A percentile compares a stretch with the other conserved stretches of the same genome.
Evolutionary conservation across 208 protist genomes (phyloP).

Genomic region (Tritrichomonas musculus): DNA sequence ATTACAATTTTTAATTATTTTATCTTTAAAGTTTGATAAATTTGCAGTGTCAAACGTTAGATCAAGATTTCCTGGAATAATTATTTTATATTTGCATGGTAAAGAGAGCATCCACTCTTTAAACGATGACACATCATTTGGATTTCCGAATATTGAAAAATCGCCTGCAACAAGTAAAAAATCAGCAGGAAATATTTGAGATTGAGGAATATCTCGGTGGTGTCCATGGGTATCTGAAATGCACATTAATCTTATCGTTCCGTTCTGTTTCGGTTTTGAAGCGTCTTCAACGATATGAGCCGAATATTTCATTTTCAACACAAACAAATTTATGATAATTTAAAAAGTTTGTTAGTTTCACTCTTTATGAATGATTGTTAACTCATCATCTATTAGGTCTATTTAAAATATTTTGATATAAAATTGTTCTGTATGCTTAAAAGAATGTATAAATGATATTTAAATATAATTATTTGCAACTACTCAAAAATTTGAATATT

Average conservation of each 20-base stretch:
- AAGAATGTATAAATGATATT: too few relatives aligned
- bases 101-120: background rate
- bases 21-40: background rate
- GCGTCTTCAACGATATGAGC: background rate
- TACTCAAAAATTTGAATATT: too few relatives aligned
- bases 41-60: background rate
- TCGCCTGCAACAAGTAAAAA: background rate
- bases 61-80: slow-evolving; percentile 31
- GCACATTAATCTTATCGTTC: background rate
- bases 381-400: too few relatives aligned
- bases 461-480: too few relatives aligned
- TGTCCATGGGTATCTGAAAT: background rate
- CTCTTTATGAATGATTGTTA: too few relatives aligned
- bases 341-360: too few relatives aligned
- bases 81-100: background rate
- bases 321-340: too few relatives aligned
- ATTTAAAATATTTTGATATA: too few relatives aligned
- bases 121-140: background rate
- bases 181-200: background rate
- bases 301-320: too few relatives aligned
- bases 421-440: too few relatives aligned
- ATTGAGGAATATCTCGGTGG: background rate
- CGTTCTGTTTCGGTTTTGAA: background rate
- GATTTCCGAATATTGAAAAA: background rate
- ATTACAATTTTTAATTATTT: background rate